Base-by-base conservation (phyloP, 2,329 filamentous ascomycete genomes). In the Ampelomyces quisqualis region DNA sequence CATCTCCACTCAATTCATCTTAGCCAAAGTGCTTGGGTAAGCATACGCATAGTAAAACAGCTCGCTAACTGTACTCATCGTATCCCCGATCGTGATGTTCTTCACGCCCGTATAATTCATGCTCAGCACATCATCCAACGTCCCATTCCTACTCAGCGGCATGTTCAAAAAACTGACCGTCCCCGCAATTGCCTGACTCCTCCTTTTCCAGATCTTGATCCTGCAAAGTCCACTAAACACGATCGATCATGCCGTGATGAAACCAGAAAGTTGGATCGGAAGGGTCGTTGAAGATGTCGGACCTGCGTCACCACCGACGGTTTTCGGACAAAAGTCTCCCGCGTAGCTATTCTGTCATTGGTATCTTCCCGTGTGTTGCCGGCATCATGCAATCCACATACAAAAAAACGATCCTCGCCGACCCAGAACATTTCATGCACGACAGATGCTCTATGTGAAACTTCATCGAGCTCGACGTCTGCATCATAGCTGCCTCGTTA, bases 221-320 rank as follows among this genome's bases (percentile, higher is more conserved):
- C 58, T 78, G 74, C 75, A 74, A 77, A 10, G 70, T 73, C 72
- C 71, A 75, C 64, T 67, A 77, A 3, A 68, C 52, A 5, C 73
- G 68, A 53, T 77, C 75, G 29, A 77, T 70, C 58, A 70, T 68
- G 4, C 64, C 65, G 40, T 77, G 74, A 48, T 76, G 74, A 18
- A 73, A 60, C 53, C 64, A 77, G 60, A 77, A 77, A 17, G 60
- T 40, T 2, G 73, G 73, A 23, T 77, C 74, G 3, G 63, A 66
- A 1, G 75, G 73, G 2, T 68, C 72, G 10, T 69, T 67, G 49
- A 70, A 75, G 34, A 74, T 61, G 55, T 77, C 51, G 29, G 31
- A 34, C 2, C 40, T 2, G 36, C 38, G 18, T 45, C 41, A 13
- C 37, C 43, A 1, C 19, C 38, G 15, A 42, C 65, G 4, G 31